Evolutionary conservation across 495 filamentous ascomycete species (phyloP).

Genomic region (Aspergillus coremiiformis): DNA sequence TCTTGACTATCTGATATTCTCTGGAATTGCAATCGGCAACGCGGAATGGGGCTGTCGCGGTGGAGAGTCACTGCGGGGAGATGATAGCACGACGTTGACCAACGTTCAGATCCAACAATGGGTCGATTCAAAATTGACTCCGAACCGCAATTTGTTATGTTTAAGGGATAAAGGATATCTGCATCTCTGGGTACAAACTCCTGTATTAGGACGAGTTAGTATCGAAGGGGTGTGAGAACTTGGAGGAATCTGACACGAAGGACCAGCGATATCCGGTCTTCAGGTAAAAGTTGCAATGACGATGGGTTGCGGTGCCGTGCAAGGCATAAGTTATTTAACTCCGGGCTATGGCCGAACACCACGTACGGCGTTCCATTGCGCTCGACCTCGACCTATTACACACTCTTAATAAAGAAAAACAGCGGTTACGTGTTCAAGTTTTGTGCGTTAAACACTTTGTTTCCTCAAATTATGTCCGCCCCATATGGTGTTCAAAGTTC

Average conservation of each 20-base stretch:
- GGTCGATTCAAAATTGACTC: not conserved
- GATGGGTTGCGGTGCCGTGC: slow-evolving; percentile 1
- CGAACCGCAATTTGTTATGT: not conserved
- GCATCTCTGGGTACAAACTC: not conserved
- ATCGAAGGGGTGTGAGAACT: not conserved
- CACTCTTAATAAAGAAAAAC: not conserved
- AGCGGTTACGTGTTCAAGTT: not conserved
- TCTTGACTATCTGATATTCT: slow-evolving; percentile 28
- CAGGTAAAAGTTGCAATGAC: slow-evolving; percentile 1
- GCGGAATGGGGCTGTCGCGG: not conserved
- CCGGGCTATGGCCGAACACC: slow-evolving; percentile 3
- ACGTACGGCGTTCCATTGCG: not conserved
- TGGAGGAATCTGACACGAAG: not conserved
- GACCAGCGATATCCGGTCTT: not conserved
- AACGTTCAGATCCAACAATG: not conserved
- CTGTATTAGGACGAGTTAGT: not conserved
- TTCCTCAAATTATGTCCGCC: not conserved
- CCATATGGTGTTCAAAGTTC: not conserved
- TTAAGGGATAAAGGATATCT: not conserved
- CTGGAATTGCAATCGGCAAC: not conserved
- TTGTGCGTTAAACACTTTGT: not conserved
- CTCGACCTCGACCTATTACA: not conserved
- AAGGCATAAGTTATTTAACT: not conserved
- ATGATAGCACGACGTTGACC: not conserved
- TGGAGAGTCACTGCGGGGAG: slow-evolving; percentile 2